Conservation (phyloP, 768 basidiomycete species). For the Russula sp. region DNA sequence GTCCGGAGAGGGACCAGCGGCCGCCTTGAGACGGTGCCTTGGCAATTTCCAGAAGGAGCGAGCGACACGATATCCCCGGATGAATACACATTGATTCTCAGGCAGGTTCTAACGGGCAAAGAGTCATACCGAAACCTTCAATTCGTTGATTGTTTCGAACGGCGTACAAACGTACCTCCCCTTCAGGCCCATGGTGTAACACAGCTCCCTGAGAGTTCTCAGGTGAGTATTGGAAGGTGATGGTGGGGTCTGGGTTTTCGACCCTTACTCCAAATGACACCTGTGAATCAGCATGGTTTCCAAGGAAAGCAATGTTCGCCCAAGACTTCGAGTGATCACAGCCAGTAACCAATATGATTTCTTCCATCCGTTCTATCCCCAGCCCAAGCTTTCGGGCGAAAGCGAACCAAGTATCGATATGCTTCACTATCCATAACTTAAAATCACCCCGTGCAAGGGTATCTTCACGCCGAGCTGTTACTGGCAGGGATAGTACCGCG, state of each 20-base stretch:
- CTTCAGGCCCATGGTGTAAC: background rate
- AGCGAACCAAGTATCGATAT: background rate
- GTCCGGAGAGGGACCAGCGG: background rate
- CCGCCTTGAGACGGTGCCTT: background rate
- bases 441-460: background rate
- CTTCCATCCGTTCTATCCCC: slow-evolving; percentile 6
- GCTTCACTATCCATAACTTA: slow-evolving; percentile 3
- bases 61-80: background rate
- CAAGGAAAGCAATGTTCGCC: background rate
- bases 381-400: background rate
- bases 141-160: background rate
- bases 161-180: background rate
- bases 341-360: slow-evolving; percentile 5
- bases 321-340: slow-evolving; percentile 5
- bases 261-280: background rate
- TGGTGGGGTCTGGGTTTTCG: background rate
- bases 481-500: slow-evolving; percentile 15
- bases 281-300: background rate
- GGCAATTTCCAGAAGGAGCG: background rate
- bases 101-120: background rate
- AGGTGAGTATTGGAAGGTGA: background rate
- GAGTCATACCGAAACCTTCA: background rate
- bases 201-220: background rate
- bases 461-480: background rate
- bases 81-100: slow-evolving; percentile 2